Percentiles rank a stretch among this genome's conserved stretches.
These are phyloP conservation scores for Emericellopsis atlantica DNA, from an alignment of 2,329 filamentous ascomycete species.

Conservation along the genomic window DNA sequence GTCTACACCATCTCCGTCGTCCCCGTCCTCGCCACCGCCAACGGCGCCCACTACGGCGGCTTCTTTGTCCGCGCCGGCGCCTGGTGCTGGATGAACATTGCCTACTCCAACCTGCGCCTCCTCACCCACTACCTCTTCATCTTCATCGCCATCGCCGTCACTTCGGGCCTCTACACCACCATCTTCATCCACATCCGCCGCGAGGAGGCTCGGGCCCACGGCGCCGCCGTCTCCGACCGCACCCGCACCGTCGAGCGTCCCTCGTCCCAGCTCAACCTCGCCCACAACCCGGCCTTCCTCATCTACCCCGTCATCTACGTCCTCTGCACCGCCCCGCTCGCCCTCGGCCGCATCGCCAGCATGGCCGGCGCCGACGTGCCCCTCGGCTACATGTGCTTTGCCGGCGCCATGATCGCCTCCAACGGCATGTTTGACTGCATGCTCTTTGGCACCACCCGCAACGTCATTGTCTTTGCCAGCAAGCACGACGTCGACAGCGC, in stretches of 20 bases:
- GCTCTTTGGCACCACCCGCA: constrained; percentile 37
- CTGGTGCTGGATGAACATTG: constrained; percentile 54
- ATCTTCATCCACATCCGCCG: constrained; percentile 26
- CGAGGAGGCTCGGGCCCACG: constrained; percentile 3
- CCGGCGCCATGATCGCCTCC: constrained; percentile 43
- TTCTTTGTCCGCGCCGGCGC: constrained; percentile 53
- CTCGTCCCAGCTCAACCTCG: constrained; percentile 7
- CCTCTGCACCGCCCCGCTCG: constrained; percentile 54
- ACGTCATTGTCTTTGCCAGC: constrained; percentile 35
- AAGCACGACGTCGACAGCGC: constrained; percentile 21
- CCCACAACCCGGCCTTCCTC: constrained; percentile 41
- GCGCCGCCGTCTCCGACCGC: constrained; percentile 1
- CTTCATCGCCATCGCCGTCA: constrained; percentile 27
- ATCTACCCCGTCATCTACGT: constrained; percentile 59
- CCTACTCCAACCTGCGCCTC: constrained; percentile 41
- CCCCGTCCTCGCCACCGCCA: constrained; percentile 28
- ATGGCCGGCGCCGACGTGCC: constrained; percentile 42
- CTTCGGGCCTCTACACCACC: constrained; percentile 23
- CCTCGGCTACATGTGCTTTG: constrained; percentile 43
- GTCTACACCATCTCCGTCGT: constrained; percentile 43
- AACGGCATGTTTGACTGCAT: constrained; percentile 43
- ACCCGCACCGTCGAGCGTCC: constrained; percentile 5
- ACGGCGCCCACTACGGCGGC: constrained; percentile 26
- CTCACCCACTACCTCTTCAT: constrained; percentile 55
- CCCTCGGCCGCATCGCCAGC: constrained; percentile 48